Base-by-base conservation (phyloP, 2,329 filamentous ascomycete genomes). In the Arthroderma sp. region DNA sequence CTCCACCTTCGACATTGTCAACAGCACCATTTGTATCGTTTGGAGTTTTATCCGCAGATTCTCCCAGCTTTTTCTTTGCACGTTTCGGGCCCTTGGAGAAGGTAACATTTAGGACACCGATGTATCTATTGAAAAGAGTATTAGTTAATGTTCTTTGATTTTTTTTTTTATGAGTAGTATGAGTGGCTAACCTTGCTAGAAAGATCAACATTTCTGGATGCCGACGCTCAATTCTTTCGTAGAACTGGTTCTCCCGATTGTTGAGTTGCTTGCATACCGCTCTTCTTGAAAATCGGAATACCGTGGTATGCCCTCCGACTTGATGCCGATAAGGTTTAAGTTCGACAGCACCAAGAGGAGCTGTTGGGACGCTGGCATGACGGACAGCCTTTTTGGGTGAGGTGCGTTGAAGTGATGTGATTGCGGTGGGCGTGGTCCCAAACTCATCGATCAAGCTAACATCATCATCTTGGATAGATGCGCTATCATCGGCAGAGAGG, bases 251-350 rank as follows among this genome's bases (percentile, higher is more conserved):
- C 61, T 98, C 91, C 57, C 89, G 78, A 61, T 94, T 98, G 63
- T 94, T 98, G 58, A 98, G 75, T 66, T 95, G 87, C 66, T 98
- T 98, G 72, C 91, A 98, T 7, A 98, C 88, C 45, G 91, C 91
- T 55, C 88, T 78, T 53, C 86, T 81, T 11, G 91, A 96, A 60
- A 98, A 96, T 36, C 89, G 82, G 75, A 94, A 98, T 32, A 98
- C 76, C 0, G 89, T 95, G 5, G 87, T 95, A 62, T 98, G 91
- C 0, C 91, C 91, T 47, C 91, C 91, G 45, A 98, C 91, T 65
- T 98, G 91, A 65, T 98, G 91, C 53, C 86, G 85, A 65, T 95
- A 98, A 1, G 91, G 91, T 57, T 95, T 94, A 48, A 98, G 72
- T 62, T 96, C 88, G 53, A 98, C 94, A 29, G 89, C 89, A 50